Percentiles rank a stretch among this genome's conserved stretches.
phyloP scores from a whole-genome alignment of 441 rosid species.

The Capsella rubella region DNA sequence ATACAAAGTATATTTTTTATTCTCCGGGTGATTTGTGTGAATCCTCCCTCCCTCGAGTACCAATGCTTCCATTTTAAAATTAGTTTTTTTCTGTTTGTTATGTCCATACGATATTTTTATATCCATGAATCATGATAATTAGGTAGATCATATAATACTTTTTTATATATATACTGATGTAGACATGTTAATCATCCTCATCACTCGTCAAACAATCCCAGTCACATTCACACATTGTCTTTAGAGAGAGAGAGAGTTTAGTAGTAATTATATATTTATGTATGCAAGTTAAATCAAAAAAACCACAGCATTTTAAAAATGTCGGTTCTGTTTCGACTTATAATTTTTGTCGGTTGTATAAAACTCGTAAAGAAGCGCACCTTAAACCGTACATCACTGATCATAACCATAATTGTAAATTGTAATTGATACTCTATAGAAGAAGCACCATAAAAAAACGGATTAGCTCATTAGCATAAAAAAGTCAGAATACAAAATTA shows the following conservation, averaged over 20 bases:
- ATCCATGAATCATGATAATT: constrained; percentile 26
- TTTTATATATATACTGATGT: constrained; percentile 24
- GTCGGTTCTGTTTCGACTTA: constrained; percentile 8
- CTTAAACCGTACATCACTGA: constrained; percentile 9
- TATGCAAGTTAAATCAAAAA: constrained; percentile 4
- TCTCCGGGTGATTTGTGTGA: constrained; percentile 45
- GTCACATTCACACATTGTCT: constrained; percentile 37
- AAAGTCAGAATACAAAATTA: constrained; percentile 7
- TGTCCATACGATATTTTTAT: constrained; percentile 28
- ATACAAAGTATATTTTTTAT: constrained; percentile 19
- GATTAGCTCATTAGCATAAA: background rate
- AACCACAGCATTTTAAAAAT: background rate
- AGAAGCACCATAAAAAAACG: no score
- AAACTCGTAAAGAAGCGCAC: constrained; percentile 7
- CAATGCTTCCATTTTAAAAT: background rate
- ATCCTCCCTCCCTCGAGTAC: constrained; percentile 6
- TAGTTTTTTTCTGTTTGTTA: constrained; percentile 2
- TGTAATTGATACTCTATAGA: background rate
- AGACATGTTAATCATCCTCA: constrained; percentile 36
- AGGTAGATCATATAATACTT: constrained; percentile 32
- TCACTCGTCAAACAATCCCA: constrained; percentile 16
- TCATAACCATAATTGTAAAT: background rate
- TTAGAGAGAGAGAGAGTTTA: background rate
- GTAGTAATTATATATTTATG: background rate
- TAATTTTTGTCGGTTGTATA: background rate